Evolutionary conservation across 108 stramenopile genomes (phyloP), one percentile per base, ranked within the genome.

Genomic region (Skeletonema menzelii): DNA sequence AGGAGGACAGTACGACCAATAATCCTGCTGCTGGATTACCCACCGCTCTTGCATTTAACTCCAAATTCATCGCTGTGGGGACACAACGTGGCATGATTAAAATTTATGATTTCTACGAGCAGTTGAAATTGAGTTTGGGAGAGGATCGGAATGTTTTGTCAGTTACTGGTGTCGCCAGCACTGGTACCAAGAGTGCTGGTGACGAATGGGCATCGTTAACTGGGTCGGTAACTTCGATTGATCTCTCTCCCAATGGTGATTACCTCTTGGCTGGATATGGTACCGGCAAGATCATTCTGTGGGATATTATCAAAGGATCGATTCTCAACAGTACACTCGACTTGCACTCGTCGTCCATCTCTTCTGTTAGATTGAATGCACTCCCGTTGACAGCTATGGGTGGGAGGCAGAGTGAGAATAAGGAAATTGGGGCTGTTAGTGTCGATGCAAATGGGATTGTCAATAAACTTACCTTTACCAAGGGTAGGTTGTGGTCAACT

Each of bases 91-190:
- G 94, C 10, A 66, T 75, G 3, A 76, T 95, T 55, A 78, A 89
- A 27, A 80, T 93, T 1, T 97, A 90, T 73, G 96, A 97, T 76
- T 82, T 93, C 59, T 97, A 93, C 58, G 94, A 95, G 82, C 87
- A 86, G 12, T 69, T 97, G 32, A 86, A 92, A 31, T 85, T 86
- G 65, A 80, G 69, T 35, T 63, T 96, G 69, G 73, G 76, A 8
- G 73, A 14, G 32, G 72, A 60, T 17, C 35, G 26, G 19, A 47
- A 35, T 31, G 4, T 26, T 27, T 37, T 22, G 34, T 34, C 38
- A 11, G 72, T 59, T 46, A 59, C 19, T 7, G 56, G 40, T 24
- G 69, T 27, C 46, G 27, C 58, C n/a, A 27, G 69, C 19, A 22
- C 44, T 19, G 67, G 64, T 53, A 68, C 24, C 11, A 46, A 15